These are phyloP conservation scores for Pseudozyma thailandica DNA, from an alignment of 1,284 basidiomycete species.

Conservation along the genomic window DNA sequence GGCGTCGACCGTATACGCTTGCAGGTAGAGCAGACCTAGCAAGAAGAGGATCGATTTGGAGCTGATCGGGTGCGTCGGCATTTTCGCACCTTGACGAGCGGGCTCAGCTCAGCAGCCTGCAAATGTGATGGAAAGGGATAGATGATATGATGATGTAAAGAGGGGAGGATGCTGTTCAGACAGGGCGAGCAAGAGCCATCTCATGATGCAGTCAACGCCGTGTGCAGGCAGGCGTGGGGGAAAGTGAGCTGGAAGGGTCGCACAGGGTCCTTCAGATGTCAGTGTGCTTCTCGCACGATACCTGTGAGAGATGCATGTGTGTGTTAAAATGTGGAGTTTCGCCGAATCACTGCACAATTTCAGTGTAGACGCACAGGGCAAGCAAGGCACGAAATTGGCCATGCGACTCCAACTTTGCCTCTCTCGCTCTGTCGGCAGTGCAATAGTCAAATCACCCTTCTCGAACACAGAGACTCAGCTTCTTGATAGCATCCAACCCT, in stretches of 20 bases:
- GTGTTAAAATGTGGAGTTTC: constrained; percentile 19
- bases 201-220: no score
- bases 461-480: no score
- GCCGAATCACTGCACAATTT: constrained; percentile 2
- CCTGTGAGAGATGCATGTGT: background rate
- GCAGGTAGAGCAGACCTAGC: constrained; percentile 29
- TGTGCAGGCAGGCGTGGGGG: no score
- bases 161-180: no score
- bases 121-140: background rate
- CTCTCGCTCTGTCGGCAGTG: no score
- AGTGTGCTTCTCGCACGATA: constrained; percentile 15
- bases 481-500: no score
- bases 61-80: constrained; percentile 15
- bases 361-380: constrained; percentile 17
- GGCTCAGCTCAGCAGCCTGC: no score
- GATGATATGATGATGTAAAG: no score
- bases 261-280: background rate
- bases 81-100: background rate
- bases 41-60: constrained; percentile 28
- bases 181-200: no score
- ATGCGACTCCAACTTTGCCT: no score
- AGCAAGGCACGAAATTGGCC: background rate
- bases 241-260: no score
- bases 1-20: constrained; percentile 20
- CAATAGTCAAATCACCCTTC: no score